Base-by-base conservation (phyloP, 2,329 filamentous ascomycete species). In the Aureobasidium leucospermi region DNA sequence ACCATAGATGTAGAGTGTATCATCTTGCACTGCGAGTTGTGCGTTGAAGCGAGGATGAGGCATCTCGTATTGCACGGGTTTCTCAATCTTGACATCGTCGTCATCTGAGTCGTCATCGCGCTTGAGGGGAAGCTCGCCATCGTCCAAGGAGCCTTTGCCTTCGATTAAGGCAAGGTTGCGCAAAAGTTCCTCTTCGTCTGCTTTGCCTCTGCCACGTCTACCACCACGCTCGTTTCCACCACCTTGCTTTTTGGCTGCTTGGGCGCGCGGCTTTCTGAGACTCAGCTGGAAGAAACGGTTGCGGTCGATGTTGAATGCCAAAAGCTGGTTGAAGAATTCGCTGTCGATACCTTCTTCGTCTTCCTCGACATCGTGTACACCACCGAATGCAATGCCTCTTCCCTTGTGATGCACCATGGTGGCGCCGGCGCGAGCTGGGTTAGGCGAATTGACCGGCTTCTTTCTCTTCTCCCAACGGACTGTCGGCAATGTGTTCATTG, bases 351-450 rank as follows among this genome's bases (percentile, higher is more conserved):
- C 91, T 72, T 99, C 94, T 57, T 73, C 71, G 57, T 68, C 70
- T 60, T 70, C 69, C 60, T 73, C 70, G 2, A 73, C 70, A 60
- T 73, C 58, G 67, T 96, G 90, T 4, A 99, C 94, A 56, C 94
- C 94, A 46, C 94, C 94, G 70, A 97, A 97, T 67, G 90, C 76
- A 60, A 99, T 93, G 0, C 94, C 94, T 62, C 94, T 85, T 0
- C 93, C 92, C 73, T 93, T 94, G 75, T 99, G 94, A 71, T 87
- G 90, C 0, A 90, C 85, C 92, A 97, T 97, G 2, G 93, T 97
- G 0, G 90, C 85, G 34, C 94, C 94, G 3, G 91, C 92, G 23
- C 94, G 85, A 11, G 87, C 74, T 5, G 94, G 94, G 64, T 85
- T 89, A 0, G 94, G 94, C 7, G 88, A 78, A 70, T 99, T 99